A percentile compares a stretch with the other conserved stretches of the same genome.
phyloP scores from a whole-genome alignment of 1,139 yeast genomes.

The Groenewaldozyma auringiensis region DNA sequence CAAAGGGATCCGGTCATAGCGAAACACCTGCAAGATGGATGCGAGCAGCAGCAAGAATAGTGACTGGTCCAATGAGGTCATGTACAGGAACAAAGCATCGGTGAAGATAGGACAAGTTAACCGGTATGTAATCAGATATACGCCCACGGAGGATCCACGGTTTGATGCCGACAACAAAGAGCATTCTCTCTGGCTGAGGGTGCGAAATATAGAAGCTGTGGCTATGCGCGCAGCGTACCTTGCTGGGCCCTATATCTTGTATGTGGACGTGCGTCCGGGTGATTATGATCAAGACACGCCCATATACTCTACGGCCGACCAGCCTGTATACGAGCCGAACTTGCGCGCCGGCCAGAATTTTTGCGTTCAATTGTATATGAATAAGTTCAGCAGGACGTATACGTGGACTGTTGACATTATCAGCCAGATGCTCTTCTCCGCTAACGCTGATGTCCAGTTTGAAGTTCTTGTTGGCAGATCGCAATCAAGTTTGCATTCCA shows the following conservation, averaged over 20 bases:
- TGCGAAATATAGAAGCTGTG: slow-evolving; percentile 65
- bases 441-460: slow-evolving; percentile 59
- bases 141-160: slow-evolving; percentile 28
- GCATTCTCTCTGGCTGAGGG: slow-evolving; percentile 46
- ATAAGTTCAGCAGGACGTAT: slow-evolving; percentile 42
- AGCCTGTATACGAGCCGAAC: slow-evolving; percentile 69
- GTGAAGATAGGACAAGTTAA: slow-evolving; percentile 53
- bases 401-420: slow-evolving; percentile 82
- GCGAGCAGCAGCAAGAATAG: too few species aligned
- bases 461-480: slow-evolving; percentile 57
- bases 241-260: slow-evolving; percentile 84
- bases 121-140: slow-evolving; percentile 41
- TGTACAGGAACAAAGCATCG: slow-evolving; percentile 36
- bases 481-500: slow-evolving; percentile 18
- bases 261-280: slow-evolving; percentile 67
- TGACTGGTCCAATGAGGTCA: too few species aligned
- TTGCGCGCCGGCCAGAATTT: slow-evolving; percentile 62
- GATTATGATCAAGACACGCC: slow-evolving; percentile 55
- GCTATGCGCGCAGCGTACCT: slow-evolving; percentile 81
- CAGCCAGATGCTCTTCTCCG: slow-evolving; percentile 73
- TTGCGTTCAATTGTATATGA: slow-evolving; percentile 43
- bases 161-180: slow-evolving; percentile 17
- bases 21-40: too few species aligned
- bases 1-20: too few species aligned
- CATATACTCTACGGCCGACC: slow-evolving; percentile 57